These are phyloP conservation scores for Hymenoscyphus occultus DNA, from an alignment of 2,329 filamentous ascomycete genomes.

Conservation along the genomic window DNA sequence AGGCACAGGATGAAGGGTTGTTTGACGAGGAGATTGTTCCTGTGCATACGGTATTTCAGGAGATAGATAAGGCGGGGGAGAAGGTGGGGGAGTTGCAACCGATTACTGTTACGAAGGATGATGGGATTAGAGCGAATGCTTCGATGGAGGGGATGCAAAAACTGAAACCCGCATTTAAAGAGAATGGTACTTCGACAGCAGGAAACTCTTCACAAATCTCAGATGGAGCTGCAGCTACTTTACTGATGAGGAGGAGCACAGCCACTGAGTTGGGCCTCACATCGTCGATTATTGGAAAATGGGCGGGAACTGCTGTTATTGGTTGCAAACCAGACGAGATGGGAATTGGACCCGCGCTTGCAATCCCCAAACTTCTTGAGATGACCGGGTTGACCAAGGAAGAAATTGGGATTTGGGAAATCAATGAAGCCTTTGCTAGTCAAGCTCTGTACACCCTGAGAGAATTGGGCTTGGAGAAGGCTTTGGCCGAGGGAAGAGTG, in stretches of 20 bases:
- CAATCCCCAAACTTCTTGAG: slow-evolving; percentile 77
- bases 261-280: slow-evolving; percentile 70
- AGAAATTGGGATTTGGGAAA: slow-evolving; percentile 85
- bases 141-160: slow-evolving; percentile 68
- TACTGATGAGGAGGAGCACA: slow-evolving; percentile 82
- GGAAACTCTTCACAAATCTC: slow-evolving; percentile 85
- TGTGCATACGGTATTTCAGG: slow-evolving; percentile 67
- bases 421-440: slow-evolving; percentile 79
- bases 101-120: slow-evolving; percentile 72
- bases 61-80: slow-evolving; percentile 58
- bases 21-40: slow-evolving; percentile 81
- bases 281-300: slow-evolving; percentile 73
- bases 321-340: slow-evolving; percentile 90
- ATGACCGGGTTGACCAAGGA: slow-evolving; percentile 62
- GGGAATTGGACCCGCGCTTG: slow-evolving; percentile 84
- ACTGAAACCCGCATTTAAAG: slow-evolving; percentile 82
- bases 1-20: slow-evolving; percentile 63
- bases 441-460: slow-evolving; percentile 69
- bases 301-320: slow-evolving; percentile 70
- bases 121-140: slow-evolving; percentile 72
- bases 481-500: slow-evolving; percentile 63
- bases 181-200: slow-evolving; percentile 74
- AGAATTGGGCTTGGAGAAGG: slow-evolving; percentile 62
- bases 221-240: slow-evolving; percentile 79
- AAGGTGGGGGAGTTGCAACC: slow-evolving; percentile 54